Conservation (phyloP, 495 filamentous ascomycete genomes). For the Thermochaetoides thermophila region DNA sequence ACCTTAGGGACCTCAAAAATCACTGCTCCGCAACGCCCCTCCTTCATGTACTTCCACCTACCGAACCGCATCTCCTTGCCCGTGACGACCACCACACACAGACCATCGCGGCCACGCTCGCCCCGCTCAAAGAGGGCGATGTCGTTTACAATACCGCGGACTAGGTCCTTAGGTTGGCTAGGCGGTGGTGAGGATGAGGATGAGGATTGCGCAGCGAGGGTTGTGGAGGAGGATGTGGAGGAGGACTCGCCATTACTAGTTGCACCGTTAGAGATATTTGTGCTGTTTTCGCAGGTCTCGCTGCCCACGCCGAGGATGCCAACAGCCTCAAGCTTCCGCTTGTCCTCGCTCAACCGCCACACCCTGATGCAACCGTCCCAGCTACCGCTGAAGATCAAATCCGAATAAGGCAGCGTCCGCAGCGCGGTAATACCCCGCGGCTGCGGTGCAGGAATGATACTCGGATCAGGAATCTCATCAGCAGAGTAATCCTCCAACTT, state of each 20-base stretch:
- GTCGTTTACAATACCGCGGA: conserved; percentile 72
- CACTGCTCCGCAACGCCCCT: conserved; percentile 60
- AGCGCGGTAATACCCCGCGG: conserved; percentile 87
- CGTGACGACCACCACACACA: conserved; percentile 68
- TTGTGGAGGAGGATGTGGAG: too few species aligned
- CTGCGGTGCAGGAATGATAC: conserved; percentile 44
- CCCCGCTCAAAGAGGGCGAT: conserved; percentile 70
- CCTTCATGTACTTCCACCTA: conserved; percentile 48
- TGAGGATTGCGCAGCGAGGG: too few species aligned
- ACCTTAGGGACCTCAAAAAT: conserved; percentile 57
- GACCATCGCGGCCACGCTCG: conserved; percentile 50
- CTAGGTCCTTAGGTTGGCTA: conserved; percentile 10
- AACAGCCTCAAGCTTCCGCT: conserved; percentile 56
- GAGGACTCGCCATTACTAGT: conserved; percentile 1
- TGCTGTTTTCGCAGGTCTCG: neutral
- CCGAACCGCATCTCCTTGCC: conserved; percentile 78
- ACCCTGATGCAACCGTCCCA: conserved; percentile 82
- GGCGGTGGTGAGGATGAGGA: too few species aligned
- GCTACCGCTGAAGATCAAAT: conserved; percentile 75
- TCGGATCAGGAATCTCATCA: conserved; percentile 42
- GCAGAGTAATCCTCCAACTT: conserved; percentile 51
- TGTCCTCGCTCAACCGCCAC: conserved; percentile 76
- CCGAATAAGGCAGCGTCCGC: conserved; percentile 68
- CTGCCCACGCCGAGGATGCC: conserved; percentile 43
- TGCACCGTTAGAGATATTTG: conserved; percentile 3